A percentile compares a stretch with the other conserved stretches of the same genome.
These are phyloP conservation scores for Cordyceps militaris DNA, from an alignment of 2,329 filamentous ascomycete species.

Conservation along the genomic window DNA sequence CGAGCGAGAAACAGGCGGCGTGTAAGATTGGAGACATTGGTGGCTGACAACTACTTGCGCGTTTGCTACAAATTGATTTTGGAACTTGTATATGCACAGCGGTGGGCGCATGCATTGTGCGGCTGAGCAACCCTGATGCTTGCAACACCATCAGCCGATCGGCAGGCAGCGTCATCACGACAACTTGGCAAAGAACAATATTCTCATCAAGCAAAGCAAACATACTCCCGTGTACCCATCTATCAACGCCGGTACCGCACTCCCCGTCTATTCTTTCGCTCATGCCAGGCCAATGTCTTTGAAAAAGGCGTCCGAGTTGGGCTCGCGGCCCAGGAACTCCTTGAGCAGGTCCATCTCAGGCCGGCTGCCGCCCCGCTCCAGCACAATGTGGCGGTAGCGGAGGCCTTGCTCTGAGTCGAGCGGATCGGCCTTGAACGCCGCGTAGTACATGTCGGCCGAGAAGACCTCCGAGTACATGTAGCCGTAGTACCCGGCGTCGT, in stretches of 20 bases:
- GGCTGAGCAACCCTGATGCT: too few relatives aligned
- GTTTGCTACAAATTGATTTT: too few relatives aligned
- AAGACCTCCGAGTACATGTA: conserved; percentile 63
- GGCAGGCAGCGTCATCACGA: too few relatives aligned
- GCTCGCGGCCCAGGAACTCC: conserved; percentile 71
- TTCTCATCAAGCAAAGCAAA: not conserved
- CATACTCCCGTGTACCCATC: not conserved
- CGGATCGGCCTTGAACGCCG: conserved; percentile 68
- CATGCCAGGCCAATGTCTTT: conserved; percentile 55
- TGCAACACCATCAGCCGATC: too few relatives aligned
- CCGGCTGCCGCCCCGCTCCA: conserved; percentile 69
- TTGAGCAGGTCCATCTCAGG: conserved; percentile 76
- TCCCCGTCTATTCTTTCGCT: not conserved
- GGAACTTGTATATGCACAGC: too few relatives aligned
- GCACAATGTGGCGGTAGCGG: conserved; percentile 68
- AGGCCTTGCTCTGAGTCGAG: conserved; percentile 70
- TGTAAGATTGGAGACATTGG: too few relatives aligned
- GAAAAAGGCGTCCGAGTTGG: conserved; percentile 74
- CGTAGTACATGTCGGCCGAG: conserved; percentile 79
- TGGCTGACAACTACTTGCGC: too few relatives aligned
- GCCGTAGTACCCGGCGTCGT: conserved; percentile 64
- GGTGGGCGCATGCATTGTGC: too few relatives aligned
- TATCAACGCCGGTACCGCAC: not conserved
- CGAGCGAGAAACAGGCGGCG: too few relatives aligned
- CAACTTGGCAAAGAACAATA: not conserved